Evolutionary conservation across 169 alveolate genomes (phyloP), one percentile per base, ranked within the genome.

Genomic region (Eimeria falciformis): DNA sequence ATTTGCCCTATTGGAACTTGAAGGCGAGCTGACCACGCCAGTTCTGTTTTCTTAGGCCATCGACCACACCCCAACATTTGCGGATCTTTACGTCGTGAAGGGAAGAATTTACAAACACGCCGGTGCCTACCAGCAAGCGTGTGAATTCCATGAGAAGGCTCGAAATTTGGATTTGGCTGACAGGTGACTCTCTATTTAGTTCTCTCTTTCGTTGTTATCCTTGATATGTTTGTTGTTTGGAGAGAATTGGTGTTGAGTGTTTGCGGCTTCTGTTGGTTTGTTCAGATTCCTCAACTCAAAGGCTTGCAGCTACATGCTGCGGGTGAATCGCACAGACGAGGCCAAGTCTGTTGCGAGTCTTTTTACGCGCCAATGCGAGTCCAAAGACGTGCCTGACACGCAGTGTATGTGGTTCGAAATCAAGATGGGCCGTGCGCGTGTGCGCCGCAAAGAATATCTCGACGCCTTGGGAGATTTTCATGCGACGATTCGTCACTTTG

Each of bases 361-460:
- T 18, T 85, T 85, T 69, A 55, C 83, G 25, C 82, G 92, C 4
- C 83, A 65, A 68, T 58, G 73, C 27, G 92, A 85, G 21, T 33
- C 92, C 33, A 83, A 85, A 14, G 92, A 75, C 40, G 18, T 50
- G 40, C 92, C 73, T 14, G 69, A 75, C 56, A 87, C 95, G 90
- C 96, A 97, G 94, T 94, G 96, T 90, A 94, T 97, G 93, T 97
- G 99, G 98, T 94, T 58, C 14, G 93, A 90, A 71, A 29, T 55
- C 43, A 97, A 95, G 86, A 37, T 94, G 29, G 98, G 97, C 45
- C 83, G 92, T 73, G 90, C 97, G 21, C 93, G 94, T 83, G 66
- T 94, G 58, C 96, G 96, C 71, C 46, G 75, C 56, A 94, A 95
- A 3, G 89, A 95, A 62, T 79, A 87, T 45, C 91, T 94, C 46